Conservation (phyloP, 2,329 filamentous ascomycete genomes). For the Paecilomyces variotii region DNA sequence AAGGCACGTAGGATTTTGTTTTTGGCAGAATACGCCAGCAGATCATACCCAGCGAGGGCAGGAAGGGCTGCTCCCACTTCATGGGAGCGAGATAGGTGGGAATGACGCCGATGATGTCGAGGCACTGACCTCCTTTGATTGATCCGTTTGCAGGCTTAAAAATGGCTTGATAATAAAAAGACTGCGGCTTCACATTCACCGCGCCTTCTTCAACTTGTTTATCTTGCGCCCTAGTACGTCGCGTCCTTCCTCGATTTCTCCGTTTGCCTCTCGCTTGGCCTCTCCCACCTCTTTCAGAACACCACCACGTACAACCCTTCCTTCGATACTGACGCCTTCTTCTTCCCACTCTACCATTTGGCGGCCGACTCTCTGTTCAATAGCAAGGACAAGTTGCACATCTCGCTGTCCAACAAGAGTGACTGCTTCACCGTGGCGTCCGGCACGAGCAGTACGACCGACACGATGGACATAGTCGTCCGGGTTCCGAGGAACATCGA, state of each 20-base stretch:
- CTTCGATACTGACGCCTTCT: constrained; percentile 90
- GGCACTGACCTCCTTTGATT: no score
- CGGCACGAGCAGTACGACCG: constrained; percentile 88
- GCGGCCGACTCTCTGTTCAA: constrained; percentile 70
- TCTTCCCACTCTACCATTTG: constrained; percentile 80
- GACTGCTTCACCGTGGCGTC: constrained; percentile 70
- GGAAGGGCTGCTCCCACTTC: no score
- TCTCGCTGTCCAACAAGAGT: constrained; percentile 91
- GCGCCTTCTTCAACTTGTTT: constrained; percentile 38
- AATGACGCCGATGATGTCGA: no score
- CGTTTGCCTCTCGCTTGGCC: constrained; percentile 84
- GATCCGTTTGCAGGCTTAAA: not conserved
- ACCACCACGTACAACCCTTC: constrained; percentile 72
- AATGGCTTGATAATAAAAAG: not conserved
- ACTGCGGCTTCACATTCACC: constrained; percentile 11
- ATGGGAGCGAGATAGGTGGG: no score
- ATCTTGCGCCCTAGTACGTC: constrained; percentile 81
- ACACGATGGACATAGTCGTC: constrained; percentile 97
- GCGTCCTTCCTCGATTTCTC: constrained; percentile 86
- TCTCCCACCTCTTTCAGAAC: constrained; percentile 79
- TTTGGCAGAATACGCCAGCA: no score
- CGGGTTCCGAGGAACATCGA: constrained; percentile 89
- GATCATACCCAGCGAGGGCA: no score
- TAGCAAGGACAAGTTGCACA: constrained; percentile 80
- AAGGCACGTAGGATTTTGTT: no score